Percentiles rank a stretch among this genome's conserved stretches.
phyloP scores from a whole-genome alignment of 345 rosid genomes.

The Physaria fendleri region DNA sequence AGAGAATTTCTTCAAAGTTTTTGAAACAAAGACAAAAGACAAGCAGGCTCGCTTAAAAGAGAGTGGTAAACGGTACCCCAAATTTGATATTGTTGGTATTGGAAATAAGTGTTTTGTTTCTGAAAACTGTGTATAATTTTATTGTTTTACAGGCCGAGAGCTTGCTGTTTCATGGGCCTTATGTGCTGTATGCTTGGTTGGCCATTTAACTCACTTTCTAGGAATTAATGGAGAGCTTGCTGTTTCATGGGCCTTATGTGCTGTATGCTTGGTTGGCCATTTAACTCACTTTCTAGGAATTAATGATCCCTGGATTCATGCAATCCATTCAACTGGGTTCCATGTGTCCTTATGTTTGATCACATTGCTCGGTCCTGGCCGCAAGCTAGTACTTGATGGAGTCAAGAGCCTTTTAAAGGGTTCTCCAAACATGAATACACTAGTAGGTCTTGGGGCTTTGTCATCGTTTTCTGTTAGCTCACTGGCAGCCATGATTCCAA shows the following conservation, averaged over 20 bases:
- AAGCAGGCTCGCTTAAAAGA: slow-evolving; percentile 64
- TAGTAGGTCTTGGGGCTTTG: slow-evolving; percentile 95
- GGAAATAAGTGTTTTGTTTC: slow-evolving; percentile 15
- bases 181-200: slow-evolving; percentile 93
- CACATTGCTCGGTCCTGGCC: slow-evolving; percentile 94
- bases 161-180: slow-evolving; percentile 96
- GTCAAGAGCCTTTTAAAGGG: slow-evolving; percentile 74
- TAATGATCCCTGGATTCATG: slow-evolving; percentile 73
- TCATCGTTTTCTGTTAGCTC: slow-evolving; percentile 90
- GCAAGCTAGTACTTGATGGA: slow-evolving; percentile 78
- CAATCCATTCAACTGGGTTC: slow-evolving; percentile 83
- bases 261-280: slow-evolving; percentile 95
- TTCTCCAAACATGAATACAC: slow-evolving; percentile 88
- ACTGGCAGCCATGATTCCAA: slow-evolving; percentile 76
- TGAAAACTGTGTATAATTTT: slow-evolving; percentile 8
- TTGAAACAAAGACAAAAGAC: slow-evolving; percentile 80
- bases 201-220: slow-evolving; percentile 76
- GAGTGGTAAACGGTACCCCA: slow-evolving; percentile 49
- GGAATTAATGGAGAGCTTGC: slow-evolving; percentile 69
- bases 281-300: slow-evolving; percentile 64
- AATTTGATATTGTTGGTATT: neutral
- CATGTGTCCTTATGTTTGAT: slow-evolving; percentile 77
- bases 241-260: slow-evolving; percentile 94
- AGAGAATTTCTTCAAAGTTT: slow-evolving; percentile 61
- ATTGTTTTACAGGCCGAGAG: slow-evolving; percentile 50